Evolutionary conservation across 1,139 yeast genomes (phyloP), one percentile per base, ranked within the genome.

Genomic region (Suhomyces coccinellae): DNA sequence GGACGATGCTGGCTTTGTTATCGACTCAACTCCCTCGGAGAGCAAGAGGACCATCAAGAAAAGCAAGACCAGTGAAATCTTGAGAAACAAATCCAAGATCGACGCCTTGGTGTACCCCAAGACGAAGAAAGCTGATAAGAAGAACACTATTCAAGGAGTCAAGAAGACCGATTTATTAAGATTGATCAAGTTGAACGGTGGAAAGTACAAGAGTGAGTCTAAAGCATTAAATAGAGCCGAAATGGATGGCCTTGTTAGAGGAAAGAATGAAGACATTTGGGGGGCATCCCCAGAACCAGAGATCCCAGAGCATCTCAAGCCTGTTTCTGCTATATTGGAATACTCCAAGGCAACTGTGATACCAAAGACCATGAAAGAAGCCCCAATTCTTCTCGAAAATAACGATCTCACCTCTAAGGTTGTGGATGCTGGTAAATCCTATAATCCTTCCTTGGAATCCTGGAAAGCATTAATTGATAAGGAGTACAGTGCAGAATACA

Each of bases 381-480:
- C 71, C 2, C 89, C 96, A 1, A 65, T 83, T 26, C 57, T 67
- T 53, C 73, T 77, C 17, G 64, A 74, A 6, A 83, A 80, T 20
- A 67, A 59, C 7, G 65, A 57, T 27, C 46, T 52, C 40, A 52
- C 45, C 17, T 43, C 45, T 11, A 58, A 63, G 33, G 49, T 83
- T 6, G 89, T 93, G 15, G 85, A 84, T 56, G 93, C 85, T 2
- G 99, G 99, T 44, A 87, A 87, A 63, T 91, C 98, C 3, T 93
- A 93, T 62, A 93, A 93, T 62, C 99, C 99, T 30, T 79, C 95
- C 12, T 72, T 85, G 52, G 87, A 85, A 49, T 82, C 88, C 30
- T 93, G 99, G 99, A 81, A 82, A 57, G 70, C 69, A 27, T 73
- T 91, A 55, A 79, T 93, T 46, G 71, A 80, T 49, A 71, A 74